Base-by-base conservation (phyloP, 768 basidiomycete species). In the Leucocoprinus leucothites region DNA sequence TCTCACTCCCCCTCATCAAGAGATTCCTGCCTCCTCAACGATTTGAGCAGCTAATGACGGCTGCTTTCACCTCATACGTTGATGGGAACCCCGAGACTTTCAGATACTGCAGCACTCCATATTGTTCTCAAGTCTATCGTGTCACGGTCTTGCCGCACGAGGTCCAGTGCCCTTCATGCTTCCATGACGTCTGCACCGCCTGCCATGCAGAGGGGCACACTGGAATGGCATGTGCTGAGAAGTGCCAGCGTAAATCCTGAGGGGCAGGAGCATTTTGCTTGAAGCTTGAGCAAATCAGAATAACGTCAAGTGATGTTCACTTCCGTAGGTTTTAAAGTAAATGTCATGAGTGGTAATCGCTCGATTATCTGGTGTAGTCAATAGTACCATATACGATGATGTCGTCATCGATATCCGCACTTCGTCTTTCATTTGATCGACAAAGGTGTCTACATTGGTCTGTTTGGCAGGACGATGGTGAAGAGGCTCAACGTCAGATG, bases 101-200 rank as follows among this genome's bases (percentile, higher is more conserved):
- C 64, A 77, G 78, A 51, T 83, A 84, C 58, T 91, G 89, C 68
- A 83, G 81, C 1, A 89, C 86, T 0, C 82, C 89, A 0, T 86
- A 88, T 63, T 91, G 89, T 64, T 73, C 71, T 4, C 84, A 87
- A 59, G 78, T 89, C 3, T 91, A 91, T 67, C 70, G 76, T 47
- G 64, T 64, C 43, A 64, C 66, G 25, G 52, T 59, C n/a, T 26
- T 16, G 28, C 50, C 62, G 31, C 56, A 65, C 38, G 56, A 65
- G 43, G 61, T 80, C 60, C 70, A 77, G 51, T 83, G 82, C 55
- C 81, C 80, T 6, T 78, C 80, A 9, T 85, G 83, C 62, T 76
- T 81, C 50, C 62, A 67, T 22, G 62, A 68, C 4, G 71, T 82
- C 21, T 84, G 82, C 53, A 64, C 78, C 0, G 61, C 72, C 7